Percentiles rank a stretch among this genome's conserved stretches.
phyloP scores from a whole-genome alignment of 176 grass and related monocot species.

The Rhynchospora breviuscula region DNA sequence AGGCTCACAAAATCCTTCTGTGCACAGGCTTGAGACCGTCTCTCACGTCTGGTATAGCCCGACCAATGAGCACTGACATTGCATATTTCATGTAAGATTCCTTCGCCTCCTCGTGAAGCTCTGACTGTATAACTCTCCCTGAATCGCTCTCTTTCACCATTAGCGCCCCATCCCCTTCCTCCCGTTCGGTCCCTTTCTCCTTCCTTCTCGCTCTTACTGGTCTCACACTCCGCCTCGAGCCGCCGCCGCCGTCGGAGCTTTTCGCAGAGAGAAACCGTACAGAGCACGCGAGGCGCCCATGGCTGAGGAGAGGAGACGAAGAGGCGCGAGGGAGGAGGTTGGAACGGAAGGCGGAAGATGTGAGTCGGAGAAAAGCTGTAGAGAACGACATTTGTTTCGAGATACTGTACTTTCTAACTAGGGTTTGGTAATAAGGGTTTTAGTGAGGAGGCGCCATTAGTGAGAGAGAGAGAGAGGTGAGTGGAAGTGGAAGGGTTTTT shows the following conservation, averaged over 20 bases:
- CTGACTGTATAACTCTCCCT: constrained; percentile 59
- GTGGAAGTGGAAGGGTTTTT: constrained; percentile 5
- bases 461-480: background rate
- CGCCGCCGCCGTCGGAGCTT: background rate
- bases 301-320: background rate
- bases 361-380: constrained; percentile 32
- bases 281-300: constrained; percentile 1
- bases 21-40: constrained; percentile 97
- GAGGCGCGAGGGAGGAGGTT: background rate
- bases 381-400: constrained; percentile 32
- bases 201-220: constrained; percentile 15
- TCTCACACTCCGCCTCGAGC: background rate
- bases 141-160: constrained; percentile 20
- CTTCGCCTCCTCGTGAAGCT: constrained; percentile 90
- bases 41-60: constrained; percentile 80
- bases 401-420: background rate
- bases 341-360: constrained; percentile 22
- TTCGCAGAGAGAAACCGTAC: constrained; percentile 23
- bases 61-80: constrained; percentile 90
- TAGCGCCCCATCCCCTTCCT: constrained; percentile 16
- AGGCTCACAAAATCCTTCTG: constrained; percentile 82
- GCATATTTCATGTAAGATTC: constrained; percentile 91
- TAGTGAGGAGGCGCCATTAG: constrained; percentile 17
- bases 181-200: constrained; percentile 13
- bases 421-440: background rate